Evolutionary conservation across 2,329 filamentous ascomycete genomes (phyloP).

Genomic region (Arachnomyces sp.): DNA sequence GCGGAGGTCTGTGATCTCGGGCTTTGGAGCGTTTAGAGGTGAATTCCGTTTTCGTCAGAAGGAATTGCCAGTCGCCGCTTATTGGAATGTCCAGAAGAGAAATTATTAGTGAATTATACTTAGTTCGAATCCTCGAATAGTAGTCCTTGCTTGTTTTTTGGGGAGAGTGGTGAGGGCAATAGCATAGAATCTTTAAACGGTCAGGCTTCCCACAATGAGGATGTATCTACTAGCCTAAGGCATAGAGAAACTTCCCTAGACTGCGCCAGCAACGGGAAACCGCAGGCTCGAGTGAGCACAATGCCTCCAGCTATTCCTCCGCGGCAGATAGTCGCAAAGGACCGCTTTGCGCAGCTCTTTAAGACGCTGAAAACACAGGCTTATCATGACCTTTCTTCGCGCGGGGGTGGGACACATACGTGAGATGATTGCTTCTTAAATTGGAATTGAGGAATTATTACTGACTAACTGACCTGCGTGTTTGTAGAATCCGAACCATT

Average conservation of each 20-base stretch:
- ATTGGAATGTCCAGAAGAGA: too few relatives aligned
- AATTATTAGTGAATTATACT: too few relatives aligned
- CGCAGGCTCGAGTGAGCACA: slow-evolving; percentile 9
- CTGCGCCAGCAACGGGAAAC: slow-evolving; percentile 8
- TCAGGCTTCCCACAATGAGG: too few relatives aligned
- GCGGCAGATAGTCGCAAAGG: slow-evolving; percentile 47
- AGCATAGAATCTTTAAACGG: too few relatives aligned
- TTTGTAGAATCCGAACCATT: slow-evolving; percentile 61
- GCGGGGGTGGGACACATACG: slow-evolving; percentile 50
- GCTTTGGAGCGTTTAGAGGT: too few relatives aligned
- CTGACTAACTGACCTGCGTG: slow-evolving; percentile 18
- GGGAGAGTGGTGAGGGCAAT: too few relatives aligned
- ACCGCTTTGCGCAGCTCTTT: slow-evolving; percentile 61
- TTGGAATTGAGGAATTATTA: background rate
- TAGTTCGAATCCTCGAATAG: too few relatives aligned
- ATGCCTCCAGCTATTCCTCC: slow-evolving; percentile 34
- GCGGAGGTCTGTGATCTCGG: too few relatives aligned
- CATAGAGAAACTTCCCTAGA: slow-evolving; percentile 6
- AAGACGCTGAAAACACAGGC: slow-evolving; percentile 59
- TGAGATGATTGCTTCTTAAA: slow-evolving; percentile 30
- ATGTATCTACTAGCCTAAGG: slow-evolving; percentile 14
- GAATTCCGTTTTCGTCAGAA: too few relatives aligned
- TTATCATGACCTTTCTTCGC: slow-evolving; percentile 56
- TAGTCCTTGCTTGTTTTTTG: too few relatives aligned
- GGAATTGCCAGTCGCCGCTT: too few relatives aligned